Evolutionary conservation across 164 flowering plant species (phyloP).

Genomic region (Nymphaea thermarum): DNA sequence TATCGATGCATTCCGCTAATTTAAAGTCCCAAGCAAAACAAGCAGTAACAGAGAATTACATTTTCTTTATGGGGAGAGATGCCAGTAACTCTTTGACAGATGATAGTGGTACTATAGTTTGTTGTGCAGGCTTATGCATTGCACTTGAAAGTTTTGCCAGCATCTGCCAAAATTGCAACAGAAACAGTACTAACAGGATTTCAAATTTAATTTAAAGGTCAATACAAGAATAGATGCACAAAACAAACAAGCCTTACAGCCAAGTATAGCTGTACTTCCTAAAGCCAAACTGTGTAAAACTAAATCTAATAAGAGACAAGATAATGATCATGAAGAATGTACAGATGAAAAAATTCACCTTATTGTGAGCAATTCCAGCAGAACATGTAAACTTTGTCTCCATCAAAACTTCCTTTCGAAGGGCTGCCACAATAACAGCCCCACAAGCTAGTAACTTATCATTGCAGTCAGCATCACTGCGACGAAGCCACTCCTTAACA

Average conservation of each 20-base stretch:
- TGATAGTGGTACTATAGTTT: constrained; percentile 76
- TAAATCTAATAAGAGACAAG: no score
- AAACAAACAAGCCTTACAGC: no score
- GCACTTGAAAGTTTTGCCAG: constrained; percentile 92
- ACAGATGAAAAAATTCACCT: constrained; percentile 26
- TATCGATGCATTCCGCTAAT: no score
- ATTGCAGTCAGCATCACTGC: constrained; percentile 49
- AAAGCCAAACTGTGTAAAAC: no score
- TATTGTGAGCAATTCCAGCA: constrained; percentile 97
- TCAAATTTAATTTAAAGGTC: no score
- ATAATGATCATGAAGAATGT: no score
- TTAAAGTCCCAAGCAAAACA: background rate
- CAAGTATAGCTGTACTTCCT: no score
- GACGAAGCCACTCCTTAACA: constrained; percentile 63
- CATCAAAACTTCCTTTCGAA: constrained; percentile 64
- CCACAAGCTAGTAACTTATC: constrained; percentile 94
- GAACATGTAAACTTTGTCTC: constrained; percentile 93
- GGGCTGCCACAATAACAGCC: constrained; percentile 76
- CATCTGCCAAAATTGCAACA: constrained; percentile 38
- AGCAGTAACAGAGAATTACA: constrained; percentile 21
- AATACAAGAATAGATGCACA: no score
- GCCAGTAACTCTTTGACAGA: constrained; percentile 58
- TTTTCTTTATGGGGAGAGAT: constrained; percentile 80
- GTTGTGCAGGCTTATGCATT: constrained; percentile 96
- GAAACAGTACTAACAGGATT: background rate